Base-by-base conservation (phyloP, 768 basidiomycete genomes). In the Auricularia cornea region DNA sequence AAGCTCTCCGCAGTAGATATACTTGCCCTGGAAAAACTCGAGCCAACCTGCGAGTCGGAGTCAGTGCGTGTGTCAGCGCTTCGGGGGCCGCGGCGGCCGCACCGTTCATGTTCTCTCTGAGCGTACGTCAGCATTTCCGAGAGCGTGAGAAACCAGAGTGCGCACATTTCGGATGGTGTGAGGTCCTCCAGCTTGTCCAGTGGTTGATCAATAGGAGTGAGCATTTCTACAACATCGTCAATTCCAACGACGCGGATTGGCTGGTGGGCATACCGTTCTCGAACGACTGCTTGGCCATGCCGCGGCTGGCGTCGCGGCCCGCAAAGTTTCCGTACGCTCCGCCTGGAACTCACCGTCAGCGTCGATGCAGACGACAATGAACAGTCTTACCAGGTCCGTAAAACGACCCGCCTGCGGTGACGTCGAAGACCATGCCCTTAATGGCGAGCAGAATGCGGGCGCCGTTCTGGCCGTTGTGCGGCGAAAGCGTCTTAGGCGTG, bases 271-370 rank as follows among this genome's bases (percentile, higher is more conserved):
- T 70, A 92, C 94, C 92, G n/a, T 78, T 32, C 60, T 95, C 95
- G 67, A 97, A 98, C 2, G 94, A 96, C 76, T 98, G 95, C 76
- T 95, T 97, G 6, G 96, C 96, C 91, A 98, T 95, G 3, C 96
- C 95, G 40, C 95, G 80, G 18, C 92, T 95, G 1, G 96, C 96
- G 76, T 99, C 96, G 59, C 95, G 77, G 4, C 96, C 97, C 2
- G 97, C 95, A 79, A 99, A 98, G 75, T 95, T 96, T 32, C 93
- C 94, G 71, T 98, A 98, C 84, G 94, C 92, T 0, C 95, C 96
- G 69, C 87, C 96, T 97, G 67, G 31, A 48, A 56, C 40, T 18
- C 30, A 59, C 2, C 3, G 57, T 18, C 20, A 35, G n/a, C 12
- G 60, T 29, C 60, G 33, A n/a, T 63, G 30, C 23, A 6, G 16